Conservation (phyloP, 2,329 filamentous ascomycete species). For the Xylariaceae sp. region DNA sequence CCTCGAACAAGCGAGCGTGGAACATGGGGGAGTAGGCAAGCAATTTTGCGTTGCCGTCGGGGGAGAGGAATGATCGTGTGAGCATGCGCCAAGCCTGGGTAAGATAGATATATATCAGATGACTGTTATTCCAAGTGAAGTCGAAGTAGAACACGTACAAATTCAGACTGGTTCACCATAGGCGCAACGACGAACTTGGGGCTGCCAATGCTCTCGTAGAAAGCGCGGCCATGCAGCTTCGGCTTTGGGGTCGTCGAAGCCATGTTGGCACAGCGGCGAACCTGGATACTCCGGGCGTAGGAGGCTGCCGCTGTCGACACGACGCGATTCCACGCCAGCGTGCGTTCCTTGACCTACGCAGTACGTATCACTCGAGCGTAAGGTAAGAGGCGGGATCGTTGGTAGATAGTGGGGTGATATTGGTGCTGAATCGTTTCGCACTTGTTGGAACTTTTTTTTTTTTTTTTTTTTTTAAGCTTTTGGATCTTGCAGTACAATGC, state of each 20-base stretch:
- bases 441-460: background rate
- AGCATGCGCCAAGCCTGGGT: constrained; percentile 93
- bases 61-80: constrained; percentile 82
- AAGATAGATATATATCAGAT: too few species aligned
- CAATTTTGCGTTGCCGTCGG: constrained; percentile 59
- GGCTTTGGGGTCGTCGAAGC: constrained; percentile 21
- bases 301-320: constrained; percentile 16
- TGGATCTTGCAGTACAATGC: background rate
- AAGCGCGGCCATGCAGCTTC: constrained; percentile 79
- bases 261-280: constrained; percentile 18
- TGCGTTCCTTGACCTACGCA: constrained; percentile 9
- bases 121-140: background rate
- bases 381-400: too few species aligned
- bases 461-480: background rate
- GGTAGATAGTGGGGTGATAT: too few species aligned
- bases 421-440: too few species aligned
- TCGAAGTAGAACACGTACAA: constrained; percentile 52
- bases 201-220: constrained; percentile 91
- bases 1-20: constrained; percentile 82
- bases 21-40: constrained; percentile 96
- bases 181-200: constrained; percentile 89
- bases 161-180: constrained; percentile 98
- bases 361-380: too few species aligned
- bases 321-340: constrained; percentile 2
- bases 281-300: constrained; percentile 17